Evolutionary conservation across 2,329 filamentous ascomycete genomes (phyloP), one percentile per base, ranked within the genome.

Genomic region (Neopestalotiopsis clavispora): DNA sequence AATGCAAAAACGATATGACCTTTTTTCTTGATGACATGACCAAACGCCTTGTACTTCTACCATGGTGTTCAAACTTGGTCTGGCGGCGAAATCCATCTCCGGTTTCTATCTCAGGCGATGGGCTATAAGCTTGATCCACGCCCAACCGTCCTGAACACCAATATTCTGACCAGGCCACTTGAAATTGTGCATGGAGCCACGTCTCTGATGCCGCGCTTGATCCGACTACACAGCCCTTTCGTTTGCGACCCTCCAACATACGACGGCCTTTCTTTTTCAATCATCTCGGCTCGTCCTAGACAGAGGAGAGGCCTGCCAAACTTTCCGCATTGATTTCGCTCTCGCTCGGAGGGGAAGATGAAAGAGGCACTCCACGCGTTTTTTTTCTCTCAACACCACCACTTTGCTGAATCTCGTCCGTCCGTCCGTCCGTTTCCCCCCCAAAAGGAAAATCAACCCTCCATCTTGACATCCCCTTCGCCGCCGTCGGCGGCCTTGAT

Each of bases 401-500:
- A 28, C 23, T 28, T 28, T 28, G 23, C 23, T 28, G 23, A 28
- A 28, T 28, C 23, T 28, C 23, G 23, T 28, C 23, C 23, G 23
- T 28, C 23, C 23, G 23, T 28, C 23, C 23, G 23, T 28, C 23
- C 23, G 23, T 38, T 30, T 30, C 13, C n/a, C 23, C 23, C 23
- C 23, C 2, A 28, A 7, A 40, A 9, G 4, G 14, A 14, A n/a
- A 42, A 59, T 66, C 69, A 88, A 70, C 81, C 88, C 20, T 87
- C 85, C 87, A 91, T 90, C 72, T 84, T 86, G n/a, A 84, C 84
- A 72, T 90, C 88, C 57, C 83, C 80, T 67, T 84, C 83, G 69
- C 82, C 84, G 69, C 84, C 78, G 68, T 86, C 85, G 64, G 87
- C 88, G 66, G 84, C 85, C 72, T 88, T 87, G 74, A 98, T 95